Percentiles rank a stretch among this genome's conserved stretches.
Evolutionary conservation across 768 basidiomycete species (phyloP).

Genomic region (Kwoniella europaea): DNA sequence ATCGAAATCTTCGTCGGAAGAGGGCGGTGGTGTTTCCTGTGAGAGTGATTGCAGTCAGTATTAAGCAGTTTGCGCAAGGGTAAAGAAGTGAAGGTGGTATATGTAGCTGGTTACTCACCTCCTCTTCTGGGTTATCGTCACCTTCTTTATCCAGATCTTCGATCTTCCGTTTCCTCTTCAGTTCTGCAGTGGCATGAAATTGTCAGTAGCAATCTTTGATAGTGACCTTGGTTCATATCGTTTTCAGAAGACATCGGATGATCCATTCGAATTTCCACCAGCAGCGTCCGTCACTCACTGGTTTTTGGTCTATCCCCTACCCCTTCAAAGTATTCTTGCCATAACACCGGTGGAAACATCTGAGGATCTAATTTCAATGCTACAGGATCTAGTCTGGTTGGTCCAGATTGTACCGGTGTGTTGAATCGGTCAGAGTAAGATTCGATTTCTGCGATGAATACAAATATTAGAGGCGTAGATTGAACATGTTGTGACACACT

Average conservation of each 20-base stretch:
- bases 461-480: background rate
- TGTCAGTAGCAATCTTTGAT: no score
- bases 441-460: slow-evolving; percentile 43
- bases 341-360: slow-evolving; percentile 46
- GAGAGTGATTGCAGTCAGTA: background rate
- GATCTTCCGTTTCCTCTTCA: slow-evolving; percentile 23
- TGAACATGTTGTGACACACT: background rate
- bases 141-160: slow-evolving; percentile 26
- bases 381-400: slow-evolving; percentile 31
- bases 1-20: slow-evolving; percentile 45
- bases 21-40: slow-evolving; percentile 30
- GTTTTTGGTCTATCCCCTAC: slow-evolving; percentile 18
- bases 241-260: no score
- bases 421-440: slow-evolving; percentile 45
- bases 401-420: slow-evolving; percentile 11
- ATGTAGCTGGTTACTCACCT: no score
- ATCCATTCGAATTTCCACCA: no score
- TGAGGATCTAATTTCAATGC: slow-evolving; percentile 34
- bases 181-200: background rate
- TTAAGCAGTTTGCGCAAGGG: no score
- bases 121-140: slow-evolving; percentile 37
- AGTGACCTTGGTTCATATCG: no score
- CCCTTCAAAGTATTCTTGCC: slow-evolving; percentile 47
- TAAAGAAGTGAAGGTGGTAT: no score
- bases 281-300: slow-evolving; percentile 8